A percentile compares a stretch with the other conserved stretches of the same genome.
Evolutionary conservation across 1,284 basidiomycete genomes (phyloP).

Genomic region (Apiotrichum domesticum): DNA sequence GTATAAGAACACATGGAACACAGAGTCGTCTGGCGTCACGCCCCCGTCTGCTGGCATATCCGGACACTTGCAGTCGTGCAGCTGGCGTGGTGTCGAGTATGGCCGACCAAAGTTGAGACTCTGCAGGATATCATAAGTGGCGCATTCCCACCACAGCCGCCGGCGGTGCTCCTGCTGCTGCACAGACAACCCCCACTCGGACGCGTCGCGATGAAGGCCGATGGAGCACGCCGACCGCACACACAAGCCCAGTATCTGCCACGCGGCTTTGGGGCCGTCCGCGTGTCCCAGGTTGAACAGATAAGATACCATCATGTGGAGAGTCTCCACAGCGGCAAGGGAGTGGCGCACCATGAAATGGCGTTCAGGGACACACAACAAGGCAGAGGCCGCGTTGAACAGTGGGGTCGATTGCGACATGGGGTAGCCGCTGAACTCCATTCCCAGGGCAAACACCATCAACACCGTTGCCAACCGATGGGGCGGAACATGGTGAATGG

Average conservation of each 20-base stretch:
- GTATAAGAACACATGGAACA: conserved; percentile 23
- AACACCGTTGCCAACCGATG: conserved; percentile 17
- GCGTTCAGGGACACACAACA: conserved; percentile 15
- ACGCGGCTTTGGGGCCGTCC: conserved; percentile 16
- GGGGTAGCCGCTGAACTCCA: conserved; percentile 9
- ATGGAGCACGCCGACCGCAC: conserved; percentile 15
- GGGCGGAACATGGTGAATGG: conserved; percentile 17
- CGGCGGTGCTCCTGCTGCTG: conserved; percentile 17
- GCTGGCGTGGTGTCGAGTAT: conserved; percentile 19
- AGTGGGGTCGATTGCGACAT: conserved; percentile 9
- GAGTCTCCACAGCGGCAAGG: conserved; percentile 17
- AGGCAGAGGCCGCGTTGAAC: conserved; percentile 16
- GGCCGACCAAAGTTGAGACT: conserved; percentile 29
- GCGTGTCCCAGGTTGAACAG: conserved; percentile 17
- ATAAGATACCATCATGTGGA: conserved; percentile 24
- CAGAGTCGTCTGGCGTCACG: conserved; percentile 7
- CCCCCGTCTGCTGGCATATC: conserved; percentile 10
- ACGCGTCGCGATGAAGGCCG: conserved; percentile 19
- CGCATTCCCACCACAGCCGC: conserved; percentile 20
- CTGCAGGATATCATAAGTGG: conserved; percentile 22
- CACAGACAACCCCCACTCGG: conserved; percentile 19
- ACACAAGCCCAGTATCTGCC: conserved; percentile 20
- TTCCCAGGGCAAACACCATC: conserved; percentile 14
- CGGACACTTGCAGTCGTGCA: conserved; percentile 16
- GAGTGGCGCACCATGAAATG: conserved; percentile 22